These are phyloP conservation scores for Lichtheimia ornata DNA, from an alignment of 371 early-diverging fungal genomes.

Conservation along the genomic window DNA sequence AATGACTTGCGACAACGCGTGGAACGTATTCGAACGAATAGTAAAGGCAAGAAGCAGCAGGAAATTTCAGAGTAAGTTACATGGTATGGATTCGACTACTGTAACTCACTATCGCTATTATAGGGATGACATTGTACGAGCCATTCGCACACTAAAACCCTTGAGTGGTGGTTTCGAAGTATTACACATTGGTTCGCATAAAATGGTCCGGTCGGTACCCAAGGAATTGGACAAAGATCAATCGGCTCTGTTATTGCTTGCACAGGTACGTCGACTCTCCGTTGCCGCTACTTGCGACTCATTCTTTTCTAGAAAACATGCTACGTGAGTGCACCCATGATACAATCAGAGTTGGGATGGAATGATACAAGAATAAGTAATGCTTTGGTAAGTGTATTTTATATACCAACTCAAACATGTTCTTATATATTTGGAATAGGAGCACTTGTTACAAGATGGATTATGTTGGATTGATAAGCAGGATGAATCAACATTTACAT, in stretches of 20 bases:
- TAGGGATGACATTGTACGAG: slow-evolving; percentile 84
- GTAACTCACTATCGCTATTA: neutral
- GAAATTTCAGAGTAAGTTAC: slow-evolving; percentile 41
- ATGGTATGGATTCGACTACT: neutral
- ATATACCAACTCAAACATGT: neutral
- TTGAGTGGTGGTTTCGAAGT: slow-evolving; percentile 87
- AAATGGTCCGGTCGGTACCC: slow-evolving; percentile 88
- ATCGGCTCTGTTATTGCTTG: slow-evolving; percentile 64
- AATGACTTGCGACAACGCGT: slow-evolving; percentile 73
- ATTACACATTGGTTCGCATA: slow-evolving; percentile 71
- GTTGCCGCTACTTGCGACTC: neutral
- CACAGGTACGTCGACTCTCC: slow-evolving; percentile 51
- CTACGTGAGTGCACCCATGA: slow-evolving; percentile 59
- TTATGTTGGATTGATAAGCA: slow-evolving; percentile 85
- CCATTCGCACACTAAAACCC: slow-evolving; percentile 83
- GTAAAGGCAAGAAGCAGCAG: slow-evolving; percentile 33
- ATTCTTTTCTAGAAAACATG: slow-evolving; percentile 48
- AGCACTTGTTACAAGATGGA: slow-evolving; percentile 76
- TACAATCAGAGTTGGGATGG: slow-evolving; percentile 63
- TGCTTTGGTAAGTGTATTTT: slow-evolving; percentile 39
- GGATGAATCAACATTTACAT: slow-evolving; percentile 52
- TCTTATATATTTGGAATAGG: slow-evolving; percentile 34
- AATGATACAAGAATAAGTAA: slow-evolving; percentile 55
- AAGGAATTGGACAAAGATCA: slow-evolving; percentile 88
- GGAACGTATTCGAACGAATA: slow-evolving; percentile 61